Conservation (phyloP, 352 stramenopile genomes). For the Pythium brassicae region DNA sequence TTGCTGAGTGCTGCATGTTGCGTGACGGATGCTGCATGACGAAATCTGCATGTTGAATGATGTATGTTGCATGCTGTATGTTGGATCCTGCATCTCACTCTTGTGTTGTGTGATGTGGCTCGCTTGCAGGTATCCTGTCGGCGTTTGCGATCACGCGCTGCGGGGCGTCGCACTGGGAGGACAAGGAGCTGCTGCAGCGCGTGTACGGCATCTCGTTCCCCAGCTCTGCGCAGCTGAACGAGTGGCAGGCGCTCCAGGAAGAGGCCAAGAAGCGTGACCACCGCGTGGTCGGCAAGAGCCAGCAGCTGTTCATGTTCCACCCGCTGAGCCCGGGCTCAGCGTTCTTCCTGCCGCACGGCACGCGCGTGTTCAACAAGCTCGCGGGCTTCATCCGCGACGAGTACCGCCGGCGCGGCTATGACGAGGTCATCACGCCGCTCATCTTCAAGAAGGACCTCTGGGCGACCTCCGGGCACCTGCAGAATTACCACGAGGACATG, state of each 20-base stretch:
- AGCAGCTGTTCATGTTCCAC: constrained; percentile 97
- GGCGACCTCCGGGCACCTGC: constrained; percentile 95
- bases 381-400: constrained; percentile 75
- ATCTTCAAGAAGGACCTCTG: constrained; percentile 98
- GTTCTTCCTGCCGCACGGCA: constrained; percentile 98
- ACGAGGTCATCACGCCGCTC: constrained; percentile 96
- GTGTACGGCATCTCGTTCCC: constrained; percentile 98
- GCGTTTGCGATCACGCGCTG: constrained; percentile 95
- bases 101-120: too few species aligned
- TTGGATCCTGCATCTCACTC: too few species aligned
- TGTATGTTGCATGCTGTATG: neutral
- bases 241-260: constrained; percentile 88
- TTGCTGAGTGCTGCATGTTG: neutral
- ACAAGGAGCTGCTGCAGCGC: constrained; percentile 91
- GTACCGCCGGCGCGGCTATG: constrained; percentile 91
- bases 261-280: constrained; percentile 97
- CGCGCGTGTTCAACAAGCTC: constrained; percentile 98
- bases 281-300: constrained; percentile 89
- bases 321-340: constrained; percentile 94
- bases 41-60: neutral
- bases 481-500: constrained; percentile 98
- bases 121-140: constrained; percentile 67
- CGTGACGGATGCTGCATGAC: constrained; percentile 5
- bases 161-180: constrained; percentile 91
- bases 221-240: constrained; percentile 80